Evolutionary conservation across 306 rosid species (phyloP), one percentile per base, ranked within the genome.

Genomic region (Urtica urens): DNA sequence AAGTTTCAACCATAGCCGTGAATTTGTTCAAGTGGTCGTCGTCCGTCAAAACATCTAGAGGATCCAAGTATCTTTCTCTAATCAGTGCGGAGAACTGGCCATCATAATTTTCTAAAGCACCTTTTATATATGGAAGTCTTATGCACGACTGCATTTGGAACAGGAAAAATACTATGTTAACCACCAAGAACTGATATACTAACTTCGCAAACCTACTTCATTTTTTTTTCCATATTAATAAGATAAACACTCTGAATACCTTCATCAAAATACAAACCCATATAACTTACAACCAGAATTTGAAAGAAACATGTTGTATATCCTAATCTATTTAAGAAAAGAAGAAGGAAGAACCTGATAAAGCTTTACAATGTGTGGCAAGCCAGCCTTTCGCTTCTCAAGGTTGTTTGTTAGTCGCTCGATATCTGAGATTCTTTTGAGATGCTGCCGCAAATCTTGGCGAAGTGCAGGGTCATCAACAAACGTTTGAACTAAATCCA

Each of bases 401-500:
- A 85, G 82, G 71, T 42, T 79, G 66, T 74, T 88, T 46, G 71
- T 72, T 51, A 90, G 60, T 58, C 95, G 77, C 68, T 90, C 95
- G 34, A 90, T 71, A 72, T 90, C 99, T 53, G 92, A 71, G 46
- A 90, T 90, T 67, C 94, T 72, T 81, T 73, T 90, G 33, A 90
- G 78, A 72, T 90, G 99, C 66, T 79, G 92, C 68, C 95, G 79
- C 67, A 90, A 63, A 63, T 75, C 87, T 65, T 85, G 95, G 53
- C 78, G 78, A 53, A 85, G 95, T 20, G 53, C 64, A 30, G 95
- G 65, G 65, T 90, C 94, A 69, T 81, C 99, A 59, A 90, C 85
- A 79, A 90, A 85, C 43, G 94, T 79, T 65, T 90, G 94, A 25
- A 90, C 99, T 44, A 79, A 57, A 78, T 90, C 95, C 58, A 90